Percentiles rank a stretch among this genome's conserved stretches.
These are phyloP conservation scores for Lophiostoma macrostomum DNA, from an alignment of 495 filamentous ascomycete species.

Conservation along the genomic window DNA sequence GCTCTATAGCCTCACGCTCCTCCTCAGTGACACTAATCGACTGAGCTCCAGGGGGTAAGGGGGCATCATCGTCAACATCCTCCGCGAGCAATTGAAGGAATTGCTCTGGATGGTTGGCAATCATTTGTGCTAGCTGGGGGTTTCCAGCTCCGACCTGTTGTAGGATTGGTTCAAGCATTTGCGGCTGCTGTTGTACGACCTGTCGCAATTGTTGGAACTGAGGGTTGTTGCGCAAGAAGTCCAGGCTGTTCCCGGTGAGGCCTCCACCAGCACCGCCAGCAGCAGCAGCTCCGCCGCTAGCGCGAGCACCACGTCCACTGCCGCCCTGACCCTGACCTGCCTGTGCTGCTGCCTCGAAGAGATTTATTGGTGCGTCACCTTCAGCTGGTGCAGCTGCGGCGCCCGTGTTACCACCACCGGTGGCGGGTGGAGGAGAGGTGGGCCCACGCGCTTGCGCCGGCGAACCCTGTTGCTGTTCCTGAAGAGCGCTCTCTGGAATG, in stretches of 20 bases:
- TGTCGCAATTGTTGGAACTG: constrained; percentile 97
- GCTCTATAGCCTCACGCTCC: constrained; percentile 93
- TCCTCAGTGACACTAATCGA: constrained; percentile 90
- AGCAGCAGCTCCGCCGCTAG: constrained; percentile 36
- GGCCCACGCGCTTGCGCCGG: constrained; percentile 41
- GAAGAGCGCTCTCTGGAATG: constrained; percentile 78
- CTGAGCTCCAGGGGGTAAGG: constrained; percentile 82
- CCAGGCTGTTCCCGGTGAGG: constrained; percentile 70
- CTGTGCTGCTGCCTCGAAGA: constrained; percentile 90
- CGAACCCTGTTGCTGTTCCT: constrained; percentile 52
- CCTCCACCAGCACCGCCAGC: constrained; percentile 54
- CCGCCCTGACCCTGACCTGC: constrained; percentile 59
- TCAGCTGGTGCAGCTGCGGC: constrained; percentile 44
- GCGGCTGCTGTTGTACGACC: constrained; percentile 93
- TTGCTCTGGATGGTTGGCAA: constrained; percentile 84
- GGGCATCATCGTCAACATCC: constrained; percentile 64
- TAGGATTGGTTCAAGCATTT: constrained; percentile 96
- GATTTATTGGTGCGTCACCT: constrained; percentile 74
- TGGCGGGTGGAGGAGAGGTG: constrained; percentile 32
- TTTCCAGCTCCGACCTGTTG: constrained; percentile 96
- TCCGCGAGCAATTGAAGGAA: constrained; percentile 87
- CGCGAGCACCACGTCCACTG: constrained; percentile 34
- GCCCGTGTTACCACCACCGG: constrained; percentile 26
- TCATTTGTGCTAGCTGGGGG: constrained; percentile 87
- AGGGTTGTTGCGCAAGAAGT: constrained; percentile 92